A percentile compares a stretch with the other conserved stretches of the same genome.
Evolutionary conservation across 2,329 filamentous ascomycete genomes (phyloP).

Genomic region (Penicillium sp.): DNA sequence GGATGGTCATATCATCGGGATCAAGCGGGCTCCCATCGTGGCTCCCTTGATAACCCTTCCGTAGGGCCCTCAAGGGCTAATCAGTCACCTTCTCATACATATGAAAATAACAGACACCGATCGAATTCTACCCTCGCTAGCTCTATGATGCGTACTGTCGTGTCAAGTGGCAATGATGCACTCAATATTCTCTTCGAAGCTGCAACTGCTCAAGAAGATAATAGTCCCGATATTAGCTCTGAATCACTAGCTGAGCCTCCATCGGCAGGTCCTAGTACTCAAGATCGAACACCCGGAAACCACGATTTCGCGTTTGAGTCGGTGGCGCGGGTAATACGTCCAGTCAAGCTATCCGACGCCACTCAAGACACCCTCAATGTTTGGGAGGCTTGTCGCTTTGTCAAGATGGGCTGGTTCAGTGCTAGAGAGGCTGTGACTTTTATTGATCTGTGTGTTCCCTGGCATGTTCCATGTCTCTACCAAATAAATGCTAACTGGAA

Average conservation of each 20-base stretch:
- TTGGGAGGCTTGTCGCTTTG: slow-evolving; percentile 54
- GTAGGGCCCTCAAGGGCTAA: background rate
- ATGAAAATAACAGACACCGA: slow-evolving; percentile 25
- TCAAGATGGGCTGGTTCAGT: slow-evolving; percentile 58
- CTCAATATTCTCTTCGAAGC: slow-evolving; percentile 55
- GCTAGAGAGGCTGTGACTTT: slow-evolving; percentile 56
- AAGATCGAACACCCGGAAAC: slow-evolving; percentile 17
- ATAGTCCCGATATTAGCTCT: slow-evolving; percentile 31
- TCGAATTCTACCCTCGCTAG: slow-evolving; percentile 34
- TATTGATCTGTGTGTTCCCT: slow-evolving; percentile 47
- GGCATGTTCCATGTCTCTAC: background rate
- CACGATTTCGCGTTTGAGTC: slow-evolving; percentile 22
- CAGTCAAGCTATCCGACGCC: slow-evolving; percentile 31
- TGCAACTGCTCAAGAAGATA: slow-evolving; percentile 42
- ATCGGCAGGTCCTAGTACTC: slow-evolving; percentile 7
- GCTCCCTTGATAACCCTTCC: slow-evolving; percentile 3
- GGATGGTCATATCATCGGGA: slow-evolving; percentile 4
- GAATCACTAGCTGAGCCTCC: slow-evolving; percentile 24
- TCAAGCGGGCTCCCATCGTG: slow-evolving; percentile 12
- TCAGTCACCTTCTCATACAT: slow-evolving; percentile 11
- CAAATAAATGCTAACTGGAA: slow-evolving; percentile 1
- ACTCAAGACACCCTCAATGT: slow-evolving; percentile 42
- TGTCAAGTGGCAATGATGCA: slow-evolving; percentile 56
- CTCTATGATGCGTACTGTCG: slow-evolving; percentile 48
- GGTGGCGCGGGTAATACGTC: slow-evolving; percentile 24